Evolutionary conservation across 2,329 filamentous ascomycete genomes (phyloP).

Genomic region (Trichoderma sp.): DNA sequence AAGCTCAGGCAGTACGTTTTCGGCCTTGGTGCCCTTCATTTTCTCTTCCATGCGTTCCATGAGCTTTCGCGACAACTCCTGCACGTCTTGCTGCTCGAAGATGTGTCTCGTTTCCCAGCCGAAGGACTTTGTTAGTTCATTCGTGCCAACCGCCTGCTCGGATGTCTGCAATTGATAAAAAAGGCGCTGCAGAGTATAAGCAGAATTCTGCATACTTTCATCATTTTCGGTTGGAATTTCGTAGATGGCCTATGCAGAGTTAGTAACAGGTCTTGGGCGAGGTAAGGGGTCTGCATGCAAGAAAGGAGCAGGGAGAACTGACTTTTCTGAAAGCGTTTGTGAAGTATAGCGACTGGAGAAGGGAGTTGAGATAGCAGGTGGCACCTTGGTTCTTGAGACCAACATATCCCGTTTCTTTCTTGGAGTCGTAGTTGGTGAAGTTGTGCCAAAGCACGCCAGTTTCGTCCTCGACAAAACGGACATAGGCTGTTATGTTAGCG

Average conservation of each 20-base stretch:
- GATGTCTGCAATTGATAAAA: constrained; percentile 95
- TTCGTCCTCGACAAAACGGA: constrained; percentile 80
- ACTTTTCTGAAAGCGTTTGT: constrained; percentile 93
- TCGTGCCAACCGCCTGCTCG: constrained; percentile 78
- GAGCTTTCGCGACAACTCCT: constrained; percentile 91
- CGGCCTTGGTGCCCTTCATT: constrained; percentile 94
- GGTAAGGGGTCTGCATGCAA: background rate
- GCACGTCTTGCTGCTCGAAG: constrained; percentile 98
- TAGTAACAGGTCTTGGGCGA: constrained; percentile 9
- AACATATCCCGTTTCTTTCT: constrained; percentile 96
- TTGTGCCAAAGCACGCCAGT: constrained; percentile 90
- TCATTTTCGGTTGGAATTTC: constrained; percentile 92
- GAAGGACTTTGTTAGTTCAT: constrained; percentile 92
- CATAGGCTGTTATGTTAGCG: constrained; percentile 78
- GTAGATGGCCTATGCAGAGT: constrained; percentile 72
- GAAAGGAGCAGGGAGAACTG: constrained; percentile 22
- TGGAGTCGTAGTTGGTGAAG: constrained; percentile 95
- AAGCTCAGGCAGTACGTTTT: constrained; percentile 84
- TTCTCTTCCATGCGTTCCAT: constrained; percentile 97
- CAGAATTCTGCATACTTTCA: constrained; percentile 78
- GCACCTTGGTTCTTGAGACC: constrained; percentile 96
- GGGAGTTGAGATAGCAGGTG: constrained; percentile 82
- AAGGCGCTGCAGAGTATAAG: constrained; percentile 87
- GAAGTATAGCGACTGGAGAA: constrained; percentile 81
- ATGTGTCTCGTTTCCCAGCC: constrained; percentile 98